phyloP scores from a whole-genome alignment of 805 yeast species.

The Candida chilensis region DNA sequence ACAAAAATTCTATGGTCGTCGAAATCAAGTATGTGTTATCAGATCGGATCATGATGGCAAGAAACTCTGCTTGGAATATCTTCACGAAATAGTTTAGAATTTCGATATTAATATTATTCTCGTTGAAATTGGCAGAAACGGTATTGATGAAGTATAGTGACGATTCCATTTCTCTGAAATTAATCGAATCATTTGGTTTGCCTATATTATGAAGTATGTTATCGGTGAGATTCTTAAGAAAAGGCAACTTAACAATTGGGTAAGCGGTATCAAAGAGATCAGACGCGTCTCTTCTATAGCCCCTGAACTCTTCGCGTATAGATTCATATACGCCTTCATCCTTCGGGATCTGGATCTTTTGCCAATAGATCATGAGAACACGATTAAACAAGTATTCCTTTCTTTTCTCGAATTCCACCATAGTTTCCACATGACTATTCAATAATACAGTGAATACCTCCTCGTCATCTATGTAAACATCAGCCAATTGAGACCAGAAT shows the following conservation, averaged over 20 bases:
- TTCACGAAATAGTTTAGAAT: conserved; percentile 9
- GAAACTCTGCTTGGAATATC: conserved; percentile 17
- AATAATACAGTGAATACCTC: conserved; percentile 20
- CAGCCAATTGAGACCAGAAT: conserved; percentile 65
- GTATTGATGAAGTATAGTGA: conserved; percentile 50
- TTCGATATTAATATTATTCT: conserved; percentile 13
- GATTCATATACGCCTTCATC: conserved; percentile 18
- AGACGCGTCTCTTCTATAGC: conserved; percentile 64
- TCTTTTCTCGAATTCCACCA: conserved; percentile 15
- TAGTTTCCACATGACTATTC: conserved; percentile 18
- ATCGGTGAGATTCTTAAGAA: conserved; percentile 34
- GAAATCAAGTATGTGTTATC: conserved; percentile 18
- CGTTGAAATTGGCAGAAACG: conserved; percentile 43
- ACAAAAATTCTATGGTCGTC: conserved; percentile 48
- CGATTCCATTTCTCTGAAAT: conserved; percentile 44
- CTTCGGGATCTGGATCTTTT: conserved; percentile 43
- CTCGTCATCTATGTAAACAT: conserved; percentile 40
- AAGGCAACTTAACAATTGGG: conserved; percentile 47
- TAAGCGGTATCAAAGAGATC: conserved; percentile 71
- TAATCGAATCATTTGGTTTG: conserved; percentile 4
- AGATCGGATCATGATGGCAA: background rate
- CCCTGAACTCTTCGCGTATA: conserved; percentile 45
- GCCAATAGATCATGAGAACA: conserved; percentile 59
- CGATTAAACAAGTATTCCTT: conserved; percentile 32
- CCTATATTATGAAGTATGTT: conserved; percentile 17